Percentiles rank a stretch among this genome's conserved stretches.
phyloP scores from a whole-genome alignment of 208 protist species.

The Acanthamoeba quina region DNA sequence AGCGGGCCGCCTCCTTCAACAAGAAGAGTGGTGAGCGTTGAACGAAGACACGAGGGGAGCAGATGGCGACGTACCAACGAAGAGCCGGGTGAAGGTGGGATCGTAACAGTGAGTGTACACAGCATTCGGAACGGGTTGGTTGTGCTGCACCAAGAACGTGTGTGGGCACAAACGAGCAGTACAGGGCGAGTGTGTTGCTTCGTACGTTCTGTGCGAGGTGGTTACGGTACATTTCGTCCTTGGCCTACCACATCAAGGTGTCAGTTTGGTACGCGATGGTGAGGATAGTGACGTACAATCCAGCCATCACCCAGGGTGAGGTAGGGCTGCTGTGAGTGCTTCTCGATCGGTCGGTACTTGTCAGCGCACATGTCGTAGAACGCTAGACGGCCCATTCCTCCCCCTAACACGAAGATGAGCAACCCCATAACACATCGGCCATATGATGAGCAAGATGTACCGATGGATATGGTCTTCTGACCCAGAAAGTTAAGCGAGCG shows the following conservation, averaged over 20 bases:
- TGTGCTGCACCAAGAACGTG: background rate
- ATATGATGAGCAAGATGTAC: background rate
- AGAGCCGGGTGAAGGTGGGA: background rate
- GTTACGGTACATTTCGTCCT: background rate
- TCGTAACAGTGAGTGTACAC: conserved; percentile 25
- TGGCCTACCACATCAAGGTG: background rate
- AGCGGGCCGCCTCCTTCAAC: conserved; percentile 4
- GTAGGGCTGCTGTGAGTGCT: background rate
- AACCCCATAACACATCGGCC: background rate
- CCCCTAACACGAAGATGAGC: background rate
- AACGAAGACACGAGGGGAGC: background rate
- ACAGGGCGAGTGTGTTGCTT: background rate
- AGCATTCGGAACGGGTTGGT: background rate
- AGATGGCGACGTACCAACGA: background rate
- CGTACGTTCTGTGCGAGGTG: background rate
- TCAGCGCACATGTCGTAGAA: conserved; percentile 27
- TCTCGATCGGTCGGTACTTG: background rate
- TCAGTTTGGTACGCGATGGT: too few species aligned
- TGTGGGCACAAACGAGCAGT: background rate
- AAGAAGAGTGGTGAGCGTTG: background rate
- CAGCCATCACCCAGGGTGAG: background rate
- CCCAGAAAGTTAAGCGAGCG: conserved; percentile 21
- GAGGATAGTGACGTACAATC: background rate
- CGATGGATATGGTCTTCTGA: conserved; percentile 33
- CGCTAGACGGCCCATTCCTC: background rate